Base-by-base conservation (phyloP, 257 asterid genomes). In the Cinchona pubescens region DNA sequence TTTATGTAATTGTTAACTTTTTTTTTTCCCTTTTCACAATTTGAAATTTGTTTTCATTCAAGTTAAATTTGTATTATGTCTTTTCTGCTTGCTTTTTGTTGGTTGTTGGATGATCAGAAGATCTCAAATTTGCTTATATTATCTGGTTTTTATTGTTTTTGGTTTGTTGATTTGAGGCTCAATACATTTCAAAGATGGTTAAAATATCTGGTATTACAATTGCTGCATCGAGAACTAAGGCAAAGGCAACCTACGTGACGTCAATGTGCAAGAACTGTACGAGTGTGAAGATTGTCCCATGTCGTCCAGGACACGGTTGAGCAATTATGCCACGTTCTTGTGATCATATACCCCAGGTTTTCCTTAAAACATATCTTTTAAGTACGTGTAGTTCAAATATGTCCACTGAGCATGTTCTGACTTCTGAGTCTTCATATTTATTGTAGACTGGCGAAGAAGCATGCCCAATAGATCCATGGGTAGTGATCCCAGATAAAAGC, bases 301-400 rank as follows among this genome's bases (percentile, higher is more conserved):
- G 99, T 69, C 96, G 97, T 62, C 99, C 99, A 1, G 98, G 99
- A 78, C 97, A 92, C 75, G 99, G 99, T 79, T 98, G 99, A 74
- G 99, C 99, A 58, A 82, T 95, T 65, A 90, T 95, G 73, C 98
- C 99, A 5, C 92, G 99, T 55, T 89, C 96, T 71, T 92, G 99
- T 82, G 99, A 92, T 82, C 97, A 91, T 66, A 70, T 83, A 42
- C 85, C 99, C 75, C 99, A 95, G 97, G 99, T 95, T 69, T 62
- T n/a, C 40, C 53, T 34, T 35, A 48, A 32, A 49, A 72, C 61
- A 62, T 56, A 12, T 51, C 48, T 67, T 43, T 63, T 19, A 30
- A 58, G 10, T 69, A 73, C 48, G 42, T 40, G 3, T 61, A 32
- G 25, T 63, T 7, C 12, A 40, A 18, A 37, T 78, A 34, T 43